phyloP scores from a whole-genome alignment of 495 filamentous ascomycete genomes.

The Trichoderma erinaceum region DNA sequence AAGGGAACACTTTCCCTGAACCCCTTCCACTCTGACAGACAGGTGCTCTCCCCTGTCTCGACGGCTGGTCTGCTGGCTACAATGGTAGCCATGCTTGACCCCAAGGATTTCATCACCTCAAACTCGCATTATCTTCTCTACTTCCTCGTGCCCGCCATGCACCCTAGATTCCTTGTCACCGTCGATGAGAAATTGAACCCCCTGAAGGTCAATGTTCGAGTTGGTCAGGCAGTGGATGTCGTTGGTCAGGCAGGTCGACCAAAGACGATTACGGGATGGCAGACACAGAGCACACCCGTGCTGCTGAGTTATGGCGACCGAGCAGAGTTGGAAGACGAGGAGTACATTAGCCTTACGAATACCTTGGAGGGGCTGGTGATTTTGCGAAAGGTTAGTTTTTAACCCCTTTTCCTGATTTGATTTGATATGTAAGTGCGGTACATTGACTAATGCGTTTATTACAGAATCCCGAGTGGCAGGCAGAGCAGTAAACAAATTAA shows the following conservation, averaged over 20 bases:
- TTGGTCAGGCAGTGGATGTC: slow-evolving; percentile 96
- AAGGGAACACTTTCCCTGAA: slow-evolving; percentile 94
- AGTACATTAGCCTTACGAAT: slow-evolving; percentile 86
- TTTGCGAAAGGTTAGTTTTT: slow-evolving; percentile 73
- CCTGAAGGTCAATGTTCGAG: slow-evolving; percentile 88
- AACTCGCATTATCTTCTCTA: slow-evolving; percentile 93
- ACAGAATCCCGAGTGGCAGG: slow-evolving; percentile 46
- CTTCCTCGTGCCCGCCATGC: slow-evolving; percentile 96
- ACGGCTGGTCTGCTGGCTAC: slow-evolving; percentile 86
- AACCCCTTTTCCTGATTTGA: slow-evolving; percentile 7
- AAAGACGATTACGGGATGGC: slow-evolving; percentile 99
- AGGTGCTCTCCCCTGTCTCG: slow-evolving; percentile 86
- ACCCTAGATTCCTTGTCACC: slow-evolving; percentile 91
- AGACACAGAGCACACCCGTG: slow-evolving; percentile 97
- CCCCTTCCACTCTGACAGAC: slow-evolving; percentile 97
- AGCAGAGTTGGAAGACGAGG: slow-evolving; percentile 94
- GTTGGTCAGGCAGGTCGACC: slow-evolving; percentile 94
- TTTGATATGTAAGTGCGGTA: slow-evolving; percentile 3
- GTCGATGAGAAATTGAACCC: slow-evolving; percentile 92
- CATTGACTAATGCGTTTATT: background rate
- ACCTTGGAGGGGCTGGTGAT: slow-evolving; percentile 94
- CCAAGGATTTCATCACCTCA: slow-evolving; percentile 87
- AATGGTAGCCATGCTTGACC: slow-evolving; percentile 84
- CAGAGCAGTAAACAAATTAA: slow-evolving; percentile 29
- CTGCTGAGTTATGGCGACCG: slow-evolving; percentile 87